A percentile compares a stretch with the other conserved stretches of the same genome.
Evolutionary conservation across 176 grass and related monocot genomes (phyloP).

Genomic region (Secale cereale): DNA sequence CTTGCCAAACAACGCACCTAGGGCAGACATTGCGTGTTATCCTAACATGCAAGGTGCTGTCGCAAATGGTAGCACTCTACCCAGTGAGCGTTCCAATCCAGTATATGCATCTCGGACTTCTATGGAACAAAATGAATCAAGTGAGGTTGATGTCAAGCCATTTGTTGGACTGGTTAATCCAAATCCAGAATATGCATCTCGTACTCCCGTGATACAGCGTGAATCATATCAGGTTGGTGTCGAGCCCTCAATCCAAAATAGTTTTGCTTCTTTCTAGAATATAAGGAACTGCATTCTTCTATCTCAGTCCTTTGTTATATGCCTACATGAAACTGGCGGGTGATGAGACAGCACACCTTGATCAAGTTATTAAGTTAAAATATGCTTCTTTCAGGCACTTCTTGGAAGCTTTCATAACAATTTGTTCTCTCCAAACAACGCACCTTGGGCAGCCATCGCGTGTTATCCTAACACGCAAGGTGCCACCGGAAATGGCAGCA

Average conservation of each 20-base stretch:
- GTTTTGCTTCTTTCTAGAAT: not conserved
- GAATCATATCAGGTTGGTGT: not conserved
- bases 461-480: not conserved
- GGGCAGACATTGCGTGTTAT: not conserved
- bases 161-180: not conserved
- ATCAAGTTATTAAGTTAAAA: not conserved
- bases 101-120: not conserved
- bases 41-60: not conserved
- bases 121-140: not conserved
- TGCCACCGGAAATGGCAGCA: not conserved
- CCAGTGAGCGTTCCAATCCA: not conserved
- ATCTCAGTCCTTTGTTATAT: not conserved
- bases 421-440: constrained; percentile 10
- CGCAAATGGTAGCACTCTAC: not conserved
- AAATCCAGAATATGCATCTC: constrained; percentile 7
- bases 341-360: not conserved
- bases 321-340: not conserved
- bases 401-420: constrained; percentile 34
- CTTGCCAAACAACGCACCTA: constrained; percentile 19
- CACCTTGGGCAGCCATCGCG: not conserved
- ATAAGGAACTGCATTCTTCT: not conserved
- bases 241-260: not conserved
- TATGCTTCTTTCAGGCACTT: constrained; percentile 36
- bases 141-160: constrained; percentile 16
- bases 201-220: not conserved